Evolutionary conservation across 768 basidiomycete genomes (phyloP).

Genomic region (Tulasnella sp.): DNA sequence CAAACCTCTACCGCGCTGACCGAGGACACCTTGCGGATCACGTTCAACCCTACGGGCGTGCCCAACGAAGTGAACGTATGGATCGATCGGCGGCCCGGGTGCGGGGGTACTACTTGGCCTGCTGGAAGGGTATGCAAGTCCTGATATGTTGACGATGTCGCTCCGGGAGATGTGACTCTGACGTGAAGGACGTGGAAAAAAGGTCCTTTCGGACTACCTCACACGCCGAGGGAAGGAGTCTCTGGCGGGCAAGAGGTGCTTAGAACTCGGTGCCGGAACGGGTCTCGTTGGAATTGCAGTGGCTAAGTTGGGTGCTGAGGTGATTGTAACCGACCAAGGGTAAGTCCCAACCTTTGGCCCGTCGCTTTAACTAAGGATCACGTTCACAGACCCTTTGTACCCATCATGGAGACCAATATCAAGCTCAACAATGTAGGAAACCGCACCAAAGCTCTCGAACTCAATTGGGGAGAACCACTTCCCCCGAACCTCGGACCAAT

Average conservation of each 20-base stretch:
- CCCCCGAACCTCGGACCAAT: conserved; percentile 26
- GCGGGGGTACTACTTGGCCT: conserved; percentile 88
- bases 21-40: not conserved
- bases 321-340: conserved; percentile 87
- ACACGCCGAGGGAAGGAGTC: conserved; percentile 37
- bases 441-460: conserved; percentile 49
- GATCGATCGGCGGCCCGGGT: conserved; percentile 73
- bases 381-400: conserved; percentile 50
- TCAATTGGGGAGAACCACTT: conserved; percentile 43
- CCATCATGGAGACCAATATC: conserved; percentile 70
- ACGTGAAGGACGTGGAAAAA: not conserved
- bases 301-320: conserved; percentile 48
- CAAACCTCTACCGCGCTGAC: not conserved
- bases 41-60: conserved; percentile 18
- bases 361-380: conserved; percentile 10
- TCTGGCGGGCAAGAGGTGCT: conserved; percentile 43
- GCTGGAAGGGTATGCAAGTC: conserved; percentile 58
- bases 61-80: conserved; percentile 30
- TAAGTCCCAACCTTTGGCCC: conserved; percentile 34
- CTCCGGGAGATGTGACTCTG: not conserved
- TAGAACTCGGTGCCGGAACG: conserved; percentile 83
- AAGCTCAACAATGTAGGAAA: conserved; percentile 46
- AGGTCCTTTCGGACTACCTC: conserved; percentile 76
- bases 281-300: conserved; percentile 86
- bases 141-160: conserved; percentile 15